These are phyloP conservation scores for Podospora conica DNA, from an alignment of 495 filamentous ascomycete species.

Conservation along the genomic window DNA sequence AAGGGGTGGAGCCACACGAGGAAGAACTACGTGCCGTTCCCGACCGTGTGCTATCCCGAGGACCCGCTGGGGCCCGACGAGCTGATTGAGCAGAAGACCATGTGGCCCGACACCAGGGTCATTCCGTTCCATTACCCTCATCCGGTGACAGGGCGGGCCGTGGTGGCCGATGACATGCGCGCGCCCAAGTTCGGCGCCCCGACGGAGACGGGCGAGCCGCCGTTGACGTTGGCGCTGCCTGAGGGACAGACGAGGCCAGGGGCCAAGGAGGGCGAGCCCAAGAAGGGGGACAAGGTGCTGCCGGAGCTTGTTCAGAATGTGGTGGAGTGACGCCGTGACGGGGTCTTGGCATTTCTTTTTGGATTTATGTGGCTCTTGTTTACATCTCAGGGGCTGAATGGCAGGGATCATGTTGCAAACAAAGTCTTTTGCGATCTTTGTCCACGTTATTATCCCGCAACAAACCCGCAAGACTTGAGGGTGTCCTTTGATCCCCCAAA, in stretches of 20 bases:
- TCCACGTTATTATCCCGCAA: background rate
- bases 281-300: constrained; percentile 33
- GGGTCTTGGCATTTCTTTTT: background rate
- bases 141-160: constrained; percentile 43
- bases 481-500: background rate
- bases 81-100: constrained; percentile 46
- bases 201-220: constrained; percentile 29
- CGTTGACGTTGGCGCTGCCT: constrained; percentile 40
- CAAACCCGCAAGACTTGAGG: background rate
- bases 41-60: constrained; percentile 38
- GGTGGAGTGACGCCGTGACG: constrained; percentile 3
- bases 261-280: constrained; percentile 22
- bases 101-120: constrained; percentile 51
- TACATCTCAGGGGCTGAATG: background rate
- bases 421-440: background rate
- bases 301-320: constrained; percentile 35
- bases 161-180: constrained; percentile 40
- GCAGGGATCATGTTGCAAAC: background rate
- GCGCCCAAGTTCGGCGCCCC: constrained; percentile 42
- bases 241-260: constrained; percentile 34
- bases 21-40: constrained; percentile 47
- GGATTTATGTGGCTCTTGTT: background rate
- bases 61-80: constrained; percentile 48
- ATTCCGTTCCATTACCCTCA: constrained; percentile 53
- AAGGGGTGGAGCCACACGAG: constrained; percentile 48